Conservation (phyloP, 73 alveolate species). For the Paramecium pentaurelia region DNA sequence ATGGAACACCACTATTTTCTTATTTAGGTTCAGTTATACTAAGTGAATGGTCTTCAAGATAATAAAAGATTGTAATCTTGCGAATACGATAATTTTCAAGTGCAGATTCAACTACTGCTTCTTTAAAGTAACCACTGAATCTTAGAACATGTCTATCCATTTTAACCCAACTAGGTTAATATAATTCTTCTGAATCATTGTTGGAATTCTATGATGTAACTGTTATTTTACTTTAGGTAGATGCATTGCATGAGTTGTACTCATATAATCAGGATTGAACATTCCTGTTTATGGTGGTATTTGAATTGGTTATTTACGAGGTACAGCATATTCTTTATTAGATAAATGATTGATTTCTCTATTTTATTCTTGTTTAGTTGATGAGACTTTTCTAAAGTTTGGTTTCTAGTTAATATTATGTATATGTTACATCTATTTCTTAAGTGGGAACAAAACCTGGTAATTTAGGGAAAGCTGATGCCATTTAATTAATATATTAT, state of each 20-base stretch:
- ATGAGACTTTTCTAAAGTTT: constrained; percentile 64
- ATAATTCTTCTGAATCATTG: constrained; percentile 77
- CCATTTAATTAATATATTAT: constrained; percentile 43
- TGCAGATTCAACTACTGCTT: constrained; percentile 89
- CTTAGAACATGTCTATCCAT: constrained; percentile 90
- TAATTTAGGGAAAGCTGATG: constrained; percentile 80
- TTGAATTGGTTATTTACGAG: constrained; percentile 59
- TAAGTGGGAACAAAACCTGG: constrained; percentile 87
- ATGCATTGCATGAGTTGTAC: constrained; percentile 68
- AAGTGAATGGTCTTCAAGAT: constrained; percentile 87
- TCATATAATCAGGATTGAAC: constrained; percentile 65
- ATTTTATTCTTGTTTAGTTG: constrained; percentile 69
- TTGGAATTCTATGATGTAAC: constrained; percentile 17
- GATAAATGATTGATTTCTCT: constrained; percentile 61
- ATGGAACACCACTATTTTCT: constrained; percentile 90
- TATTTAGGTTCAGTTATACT: constrained; percentile 83
- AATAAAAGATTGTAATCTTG: constrained; percentile 74
- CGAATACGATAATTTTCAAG: constrained; percentile 88
- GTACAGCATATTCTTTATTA: constrained; percentile 59
- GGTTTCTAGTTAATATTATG: constrained; percentile 55
- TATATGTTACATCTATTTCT: constrained; percentile 67
- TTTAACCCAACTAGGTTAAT: constrained; percentile 92
- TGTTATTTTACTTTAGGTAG: constrained; percentile 34
- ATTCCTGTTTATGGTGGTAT: constrained; percentile 67
- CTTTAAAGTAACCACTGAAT: constrained; percentile 91